Evolutionary conservation across 2,329 filamentous ascomycete species (phyloP), one percentile per base, ranked within the genome.

Genomic region (Trichoderma aggressivum): DNA sequence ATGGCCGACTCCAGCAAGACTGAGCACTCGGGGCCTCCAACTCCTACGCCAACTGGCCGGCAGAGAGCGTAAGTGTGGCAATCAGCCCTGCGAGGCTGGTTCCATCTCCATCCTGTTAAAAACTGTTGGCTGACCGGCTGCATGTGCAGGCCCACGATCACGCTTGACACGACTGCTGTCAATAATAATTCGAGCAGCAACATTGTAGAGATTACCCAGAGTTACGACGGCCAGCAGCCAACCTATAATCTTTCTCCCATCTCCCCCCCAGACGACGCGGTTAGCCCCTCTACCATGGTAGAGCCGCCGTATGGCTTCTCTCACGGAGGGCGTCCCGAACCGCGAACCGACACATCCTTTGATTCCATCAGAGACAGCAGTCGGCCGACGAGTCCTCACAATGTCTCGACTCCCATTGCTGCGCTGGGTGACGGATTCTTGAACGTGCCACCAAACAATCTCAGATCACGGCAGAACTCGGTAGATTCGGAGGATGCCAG

Each of bases 351-450:
- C n/a, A 84, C 84, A 47, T 90, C 89, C 1, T 90, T 92, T 75
- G 91, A 92, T 24, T 43, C 53, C 30, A 89, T 86, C 79, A 86
- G 83, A 74, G 89, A 91, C 72, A 59, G 91, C 72, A 91, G 88
- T 78, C 85, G 90, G 71, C 91, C 91, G 1, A 90, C 88, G 14
- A 93, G 91, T 74, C 90, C 91, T 10, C 90, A 92, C 79, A 93
- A 93, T 82, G 85, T 93, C 63, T 91, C 90, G 32, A 89, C 83
- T 73, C 87, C 87, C 1, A 82, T 88, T 10, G 74, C 87, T 14
- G 80, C 84, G 21, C 81, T 81, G 18, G 80, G 79, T 21, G 82
- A 80, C 80, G 84, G 85, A 69, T 91, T 91, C 75, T 83, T 94
- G 60, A 85, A 89, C 0, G 91, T 94, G 1, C 91, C 91, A 1